Evolutionary conservation across 768 basidiomycete genomes (phyloP).

Genomic region (Termitomyces sp.): DNA sequence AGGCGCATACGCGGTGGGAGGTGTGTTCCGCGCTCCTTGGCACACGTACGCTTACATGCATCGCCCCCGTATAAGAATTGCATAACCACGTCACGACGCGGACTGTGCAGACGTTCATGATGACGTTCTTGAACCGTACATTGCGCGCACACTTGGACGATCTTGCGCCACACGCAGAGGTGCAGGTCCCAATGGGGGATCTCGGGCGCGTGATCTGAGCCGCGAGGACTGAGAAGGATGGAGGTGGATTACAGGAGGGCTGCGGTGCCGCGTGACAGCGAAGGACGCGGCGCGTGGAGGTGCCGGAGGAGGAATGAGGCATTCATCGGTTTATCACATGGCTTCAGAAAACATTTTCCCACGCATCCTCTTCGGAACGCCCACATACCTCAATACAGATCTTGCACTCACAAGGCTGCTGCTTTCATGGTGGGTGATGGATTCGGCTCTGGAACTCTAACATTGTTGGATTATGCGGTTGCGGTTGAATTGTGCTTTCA

Average conservation of each 20-base stretch:
- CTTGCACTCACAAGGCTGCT: too few species aligned
- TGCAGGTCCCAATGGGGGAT: conserved; percentile 23
- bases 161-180: conserved; percentile 23
- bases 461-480: too few species aligned
- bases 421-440: too few species aligned
- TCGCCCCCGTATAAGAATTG: conserved; percentile 43
- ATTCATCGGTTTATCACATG: too few species aligned
- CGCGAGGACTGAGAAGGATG: conserved; percentile 34
- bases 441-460: too few species aligned
- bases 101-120: conserved; percentile 80
- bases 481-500: too few species aligned
- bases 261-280: conserved; percentile 2
- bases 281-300: neutral
- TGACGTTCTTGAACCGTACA: conserved; percentile 70
- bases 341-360: too few species aligned
- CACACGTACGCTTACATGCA: neutral
- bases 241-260: conserved; percentile 24
- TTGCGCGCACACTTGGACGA: conserved; percentile 64
- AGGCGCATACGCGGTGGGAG: conserved; percentile 72
- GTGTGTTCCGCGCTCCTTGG: conserved; percentile 26
- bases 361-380: too few species aligned
- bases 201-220: conserved; percentile 48
- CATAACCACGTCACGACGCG: conserved; percentile 84
- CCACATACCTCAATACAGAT: too few species aligned
- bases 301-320: conserved; percentile 31